Conservation (phyloP, 2,329 filamentous ascomycete species). For the Chrysosporium keratinophilum region DNA sequence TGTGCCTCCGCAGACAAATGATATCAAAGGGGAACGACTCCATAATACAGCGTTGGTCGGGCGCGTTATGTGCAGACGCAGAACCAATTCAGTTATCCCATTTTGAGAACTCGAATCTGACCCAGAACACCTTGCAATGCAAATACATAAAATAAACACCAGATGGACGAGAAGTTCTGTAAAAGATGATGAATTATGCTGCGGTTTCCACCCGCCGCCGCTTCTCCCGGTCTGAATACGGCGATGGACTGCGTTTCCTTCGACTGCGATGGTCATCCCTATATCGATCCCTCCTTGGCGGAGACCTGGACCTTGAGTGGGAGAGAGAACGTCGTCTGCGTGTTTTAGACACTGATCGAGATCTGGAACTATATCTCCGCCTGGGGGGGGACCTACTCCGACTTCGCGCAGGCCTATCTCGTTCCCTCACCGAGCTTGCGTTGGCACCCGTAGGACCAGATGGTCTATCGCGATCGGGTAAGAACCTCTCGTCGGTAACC, state of each 20-base stretch:
- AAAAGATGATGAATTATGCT: constrained; percentile 2
- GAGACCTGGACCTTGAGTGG: constrained; percentile 20
- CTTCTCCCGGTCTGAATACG: constrained; percentile 35
- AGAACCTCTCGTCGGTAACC: constrained; percentile 38
- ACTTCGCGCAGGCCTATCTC: constrained; percentile 22
- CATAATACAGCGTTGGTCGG: neutral
- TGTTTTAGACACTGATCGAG: constrained; percentile 39
- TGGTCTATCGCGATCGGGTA: constrained; percentile 35
- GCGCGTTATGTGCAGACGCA: neutral
- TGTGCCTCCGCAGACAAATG: too few relatives aligned
- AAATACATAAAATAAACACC: neutral
- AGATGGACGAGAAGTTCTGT: neutral
- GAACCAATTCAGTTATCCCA: neutral
- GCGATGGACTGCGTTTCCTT: constrained; percentile 36
- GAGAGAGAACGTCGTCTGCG: constrained; percentile 42
- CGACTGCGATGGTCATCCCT: constrained; percentile 30
- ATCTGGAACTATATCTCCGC: constrained; percentile 36
- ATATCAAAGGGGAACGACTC: too few relatives aligned
- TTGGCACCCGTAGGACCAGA: constrained; percentile 33
- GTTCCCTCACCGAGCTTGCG: constrained; percentile 33
- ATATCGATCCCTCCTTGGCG: constrained; percentile 31
- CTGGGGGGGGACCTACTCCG: constrained; percentile 30
- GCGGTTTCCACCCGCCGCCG: constrained; percentile 27
- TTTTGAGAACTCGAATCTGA: neutral
- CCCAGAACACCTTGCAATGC: constrained; percentile 8